Evolutionary conservation across 2,329 filamentous ascomycete genomes (phyloP), one percentile per base, ranked within the genome.

Genomic region (Neobulgaria alba): DNA sequence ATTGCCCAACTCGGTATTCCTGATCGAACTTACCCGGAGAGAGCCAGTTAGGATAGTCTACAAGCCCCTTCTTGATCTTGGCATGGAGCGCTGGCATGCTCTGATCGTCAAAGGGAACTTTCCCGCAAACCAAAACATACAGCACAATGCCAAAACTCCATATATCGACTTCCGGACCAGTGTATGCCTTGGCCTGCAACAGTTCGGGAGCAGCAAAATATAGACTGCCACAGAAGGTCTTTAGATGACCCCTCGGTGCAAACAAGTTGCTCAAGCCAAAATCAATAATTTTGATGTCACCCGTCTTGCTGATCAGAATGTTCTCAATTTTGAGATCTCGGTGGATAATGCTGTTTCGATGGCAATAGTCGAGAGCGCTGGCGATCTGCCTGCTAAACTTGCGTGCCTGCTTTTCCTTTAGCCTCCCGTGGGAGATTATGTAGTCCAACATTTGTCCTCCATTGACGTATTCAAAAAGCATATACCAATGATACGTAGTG

Each of bases 381-480:
- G 90, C 88, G 51, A 98, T 96, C 66, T 98, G 92, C 30, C 92
- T 83, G 51, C 87, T 93, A 62, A 98, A 98, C 62, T 96, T 96
- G 57, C 92, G 81, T 7, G 92, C 92, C 64, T 95, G 90, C 65
- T 96, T 96, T 67, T 98, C 92, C 71, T 96, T 96, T 49, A 98
- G 71, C 57, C 93, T 85, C 43, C 90, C 92, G 58, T 98, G 92
- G 3, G 89, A 95, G 60, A 98, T 98, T 62, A 98, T 98, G 65
- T 96, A 98, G 67, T 98, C 92, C 47, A 98, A 79, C 92, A 98
- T 96, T 66, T 98, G 92, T 14, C 92, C 92, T 35, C 92, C 92
- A 59, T 98, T 95, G 63, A 98, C 92, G 62, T 92, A 95, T 67
- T 98, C 92, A 59, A 95, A 98, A 38, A 98, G 79, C 92, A 98